These are phyloP conservation scores for Phytophthora meadii DNA, from an alignment of 352 stramenopile species.

Conservation along the genomic window DNA sequence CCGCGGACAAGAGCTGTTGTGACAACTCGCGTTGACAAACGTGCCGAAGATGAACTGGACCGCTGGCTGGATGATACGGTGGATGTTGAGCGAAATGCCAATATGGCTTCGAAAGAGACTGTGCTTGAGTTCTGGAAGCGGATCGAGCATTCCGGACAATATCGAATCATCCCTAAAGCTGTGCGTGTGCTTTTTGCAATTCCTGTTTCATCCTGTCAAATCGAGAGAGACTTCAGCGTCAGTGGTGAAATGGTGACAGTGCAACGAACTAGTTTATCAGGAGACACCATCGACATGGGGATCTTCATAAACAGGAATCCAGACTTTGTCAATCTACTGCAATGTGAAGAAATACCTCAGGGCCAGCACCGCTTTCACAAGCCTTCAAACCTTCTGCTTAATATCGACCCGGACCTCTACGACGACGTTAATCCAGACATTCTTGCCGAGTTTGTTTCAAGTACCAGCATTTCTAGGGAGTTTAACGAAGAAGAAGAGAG, in stretches of 20 bases:
- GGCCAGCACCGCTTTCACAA: slow-evolving; percentile 11
- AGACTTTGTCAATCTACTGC: slow-evolving; percentile 21
- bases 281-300: slow-evolving; percentile 25
- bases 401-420: slow-evolving; percentile 4
- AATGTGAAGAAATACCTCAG: slow-evolving; percentile 21
- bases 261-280: slow-evolving; percentile 10
- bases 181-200: slow-evolving; percentile 13
- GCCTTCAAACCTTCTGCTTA: slow-evolving; percentile 7
- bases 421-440: not conserved
- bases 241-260: slow-evolving; percentile 7
- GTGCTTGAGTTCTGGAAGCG: slow-evolving; percentile 24
- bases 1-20: not conserved
- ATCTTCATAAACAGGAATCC: slow-evolving; percentile 19
- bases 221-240: slow-evolving; percentile 27
- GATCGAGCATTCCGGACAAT: slow-evolving; percentile 4
- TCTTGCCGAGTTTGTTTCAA: not conserved
- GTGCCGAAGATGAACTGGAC: too few species aligned
- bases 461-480: not conserved
- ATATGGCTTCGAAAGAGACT: slow-evolving; percentile 4
- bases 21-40: too few species aligned
- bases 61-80: too few species aligned
- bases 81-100: not conserved
- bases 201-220: slow-evolving; percentile 12
- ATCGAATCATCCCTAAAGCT: slow-evolving; percentile 24
- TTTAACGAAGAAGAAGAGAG: not conserved